These are phyloP conservation scores for Hanseniaspora singularis DNA, from an alignment of 805 yeast species.

Conservation along the genomic window DNA sequence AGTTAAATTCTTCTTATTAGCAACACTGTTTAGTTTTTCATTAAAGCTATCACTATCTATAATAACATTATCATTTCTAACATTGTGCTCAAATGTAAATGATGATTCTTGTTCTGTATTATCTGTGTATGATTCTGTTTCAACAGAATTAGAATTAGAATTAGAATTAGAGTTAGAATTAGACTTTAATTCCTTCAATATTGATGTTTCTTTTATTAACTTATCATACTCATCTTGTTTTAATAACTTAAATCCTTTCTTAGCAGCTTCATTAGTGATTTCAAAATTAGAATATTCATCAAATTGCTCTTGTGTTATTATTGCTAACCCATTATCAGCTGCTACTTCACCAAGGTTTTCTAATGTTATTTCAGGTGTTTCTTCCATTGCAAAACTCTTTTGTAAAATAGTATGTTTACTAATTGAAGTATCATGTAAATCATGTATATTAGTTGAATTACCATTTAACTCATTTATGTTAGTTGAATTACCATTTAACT, in stretches of 20 bases:
- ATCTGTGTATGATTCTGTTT: too few relatives aligned
- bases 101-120: background rate
- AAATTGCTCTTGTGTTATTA: slow-evolving; percentile 15
- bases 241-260: slow-evolving; percentile 1
- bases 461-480: too few relatives aligned
- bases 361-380: background rate
- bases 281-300: slow-evolving; percentile 4
- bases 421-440: too few relatives aligned
- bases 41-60: too few relatives aligned
- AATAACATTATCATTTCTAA: too few relatives aligned
- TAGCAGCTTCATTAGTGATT: slow-evolving; percentile 5
- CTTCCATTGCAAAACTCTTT: slow-evolving; percentile 7
- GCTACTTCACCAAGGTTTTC: slow-evolving; percentile 1
- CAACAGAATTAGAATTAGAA: background rate
- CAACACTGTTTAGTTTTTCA: too few relatives aligned
- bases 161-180: background rate
- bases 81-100: slow-evolving; percentile 1
- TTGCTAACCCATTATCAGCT: slow-evolving; percentile 7
- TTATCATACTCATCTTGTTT: background rate
- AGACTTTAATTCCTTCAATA: background rate
- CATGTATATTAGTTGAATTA: too few relatives aligned
- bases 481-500: too few relatives aligned
- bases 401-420: too few relatives aligned
- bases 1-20: background rate
- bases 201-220: background rate